These are phyloP conservation scores for Cicer chorassanicum DNA, from an alignment of 306 rosid species.

Conservation along the genomic window DNA sequence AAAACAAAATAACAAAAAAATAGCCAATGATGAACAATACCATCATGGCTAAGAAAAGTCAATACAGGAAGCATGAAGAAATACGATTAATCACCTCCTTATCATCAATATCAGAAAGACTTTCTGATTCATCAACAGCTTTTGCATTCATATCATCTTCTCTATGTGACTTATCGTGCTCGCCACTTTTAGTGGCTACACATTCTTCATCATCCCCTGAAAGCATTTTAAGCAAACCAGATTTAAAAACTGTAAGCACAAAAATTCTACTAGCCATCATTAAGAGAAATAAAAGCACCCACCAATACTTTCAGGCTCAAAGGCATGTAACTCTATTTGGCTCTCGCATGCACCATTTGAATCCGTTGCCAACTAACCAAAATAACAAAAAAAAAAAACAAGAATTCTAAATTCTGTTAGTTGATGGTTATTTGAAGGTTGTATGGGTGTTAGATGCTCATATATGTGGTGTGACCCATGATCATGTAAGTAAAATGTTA, in stretches of 20 bases:
- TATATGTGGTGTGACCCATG: constrained; percentile 16
- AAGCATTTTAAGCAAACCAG: constrained; percentile 24
- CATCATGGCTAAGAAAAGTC: background rate
- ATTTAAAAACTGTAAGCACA: constrained; percentile 20
- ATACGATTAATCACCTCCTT: constrained; percentile 1
- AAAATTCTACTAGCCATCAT: background rate
- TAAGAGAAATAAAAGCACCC: constrained; percentile 29
- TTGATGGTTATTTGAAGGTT: constrained; percentile 17
- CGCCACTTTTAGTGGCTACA: constrained; percentile 35
- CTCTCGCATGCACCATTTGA: constrained; percentile 38
- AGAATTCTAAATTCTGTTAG: background rate
- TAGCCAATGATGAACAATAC: background rate
- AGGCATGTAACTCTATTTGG: constrained; percentile 30
- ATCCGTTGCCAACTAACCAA: constrained; percentile 44
- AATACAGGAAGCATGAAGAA: background rate
- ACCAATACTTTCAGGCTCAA: constrained; percentile 41
- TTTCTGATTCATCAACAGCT: constrained; percentile 20
- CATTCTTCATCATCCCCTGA: constrained; percentile 45
- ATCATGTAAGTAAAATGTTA: constrained; percentile 12
- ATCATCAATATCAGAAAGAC: constrained; percentile 24
- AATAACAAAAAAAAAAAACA: constrained; percentile 5
- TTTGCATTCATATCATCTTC: constrained; percentile 44
- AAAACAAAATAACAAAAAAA: background rate
- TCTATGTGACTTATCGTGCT: constrained; percentile 16
- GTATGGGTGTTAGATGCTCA: constrained; percentile 26